Conservation (phyloP, 2,329 filamentous ascomycete genomes). For the Aspergillus tanneri region DNA sequence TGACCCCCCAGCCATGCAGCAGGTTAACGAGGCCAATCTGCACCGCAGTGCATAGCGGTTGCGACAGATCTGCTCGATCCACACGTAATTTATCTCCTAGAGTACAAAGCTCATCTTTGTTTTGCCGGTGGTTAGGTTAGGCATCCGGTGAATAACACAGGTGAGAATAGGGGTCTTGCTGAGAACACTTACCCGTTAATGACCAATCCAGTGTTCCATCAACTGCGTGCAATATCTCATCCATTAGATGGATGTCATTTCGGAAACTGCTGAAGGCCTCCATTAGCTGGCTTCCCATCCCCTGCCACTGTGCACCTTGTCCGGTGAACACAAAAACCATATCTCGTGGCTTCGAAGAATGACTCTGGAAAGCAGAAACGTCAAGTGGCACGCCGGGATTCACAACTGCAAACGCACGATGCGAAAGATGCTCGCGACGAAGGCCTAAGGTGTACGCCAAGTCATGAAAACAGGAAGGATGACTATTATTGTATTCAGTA, state of each 20-base stretch:
- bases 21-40: slow-evolving; percentile 34
- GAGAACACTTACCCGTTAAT: not conserved
- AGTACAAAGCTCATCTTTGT: not conserved
- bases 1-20: slow-evolving; percentile 25
- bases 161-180: not conserved
- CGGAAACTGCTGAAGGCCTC: not conserved
- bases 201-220: not conserved
- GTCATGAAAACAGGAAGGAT: not conserved
- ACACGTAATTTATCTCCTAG: slow-evolving; percentile 2
- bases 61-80: slow-evolving; percentile 2
- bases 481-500: not conserved
- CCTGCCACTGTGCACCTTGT: slow-evolving; percentile 27
- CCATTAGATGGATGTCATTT: not conserved
- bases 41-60: slow-evolving; percentile 23
- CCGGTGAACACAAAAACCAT: slow-evolving; percentile 26
- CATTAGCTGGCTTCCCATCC: slow-evolving; percentile 3
- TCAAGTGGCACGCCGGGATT: not conserved
- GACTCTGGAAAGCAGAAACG: not conserved
- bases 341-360: not conserved
- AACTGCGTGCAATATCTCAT: not conserved
- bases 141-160: not conserved
- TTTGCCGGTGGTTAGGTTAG: no score
- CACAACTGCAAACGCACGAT: slow-evolving; percentile 1
- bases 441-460: not conserved
- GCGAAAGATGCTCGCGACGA: not conserved